These are phyloP conservation scores for Talaromyces sp. DNA, from an alignment of 2,329 filamentous ascomycete species.

Conservation along the genomic window DNA sequence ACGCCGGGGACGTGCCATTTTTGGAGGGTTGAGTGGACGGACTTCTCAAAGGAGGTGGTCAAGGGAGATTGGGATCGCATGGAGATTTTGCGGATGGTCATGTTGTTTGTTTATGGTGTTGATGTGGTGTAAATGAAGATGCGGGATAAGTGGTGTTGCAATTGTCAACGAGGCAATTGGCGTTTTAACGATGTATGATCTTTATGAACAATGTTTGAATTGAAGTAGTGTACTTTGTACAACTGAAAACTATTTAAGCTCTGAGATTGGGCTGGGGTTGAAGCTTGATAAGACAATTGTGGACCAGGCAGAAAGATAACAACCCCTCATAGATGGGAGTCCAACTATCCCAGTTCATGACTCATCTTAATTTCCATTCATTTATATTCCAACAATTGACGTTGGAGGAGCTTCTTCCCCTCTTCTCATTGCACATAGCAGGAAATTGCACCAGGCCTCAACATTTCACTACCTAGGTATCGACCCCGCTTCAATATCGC, in stretches of 20 bases:
- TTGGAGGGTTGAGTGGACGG: constrained; percentile 11
- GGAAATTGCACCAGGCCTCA: not conserved
- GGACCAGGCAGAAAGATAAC: not conserved
- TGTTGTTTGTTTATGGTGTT: not conserved
- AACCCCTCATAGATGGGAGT: not conserved
- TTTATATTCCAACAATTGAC: not conserved
- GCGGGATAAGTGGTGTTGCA: not conserved
- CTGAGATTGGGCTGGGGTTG: not conserved
- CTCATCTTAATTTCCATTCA: not conserved
- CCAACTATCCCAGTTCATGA: not conserved
- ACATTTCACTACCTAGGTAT: not conserved
- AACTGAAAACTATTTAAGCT: not conserved
- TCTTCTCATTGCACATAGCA: not conserved
- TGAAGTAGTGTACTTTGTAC: not conserved
- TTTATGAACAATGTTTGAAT: not conserved
- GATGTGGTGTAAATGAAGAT: not conserved
- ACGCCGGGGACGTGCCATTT: constrained; percentile 21
- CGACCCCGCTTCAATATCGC: not conserved
- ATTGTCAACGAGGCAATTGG: not conserved
- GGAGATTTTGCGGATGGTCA: not conserved
- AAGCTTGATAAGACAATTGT: not conserved
- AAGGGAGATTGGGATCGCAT: constrained; percentile 2
- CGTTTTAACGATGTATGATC: too few relatives aligned
- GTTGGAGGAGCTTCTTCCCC: not conserved
- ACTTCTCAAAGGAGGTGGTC: constrained; percentile 12